A percentile compares a stretch with the other conserved stretches of the same genome.
Conservation (phyloP, 2,329 filamentous ascomycete genomes). For the Emmonsia crescens region DNA sequence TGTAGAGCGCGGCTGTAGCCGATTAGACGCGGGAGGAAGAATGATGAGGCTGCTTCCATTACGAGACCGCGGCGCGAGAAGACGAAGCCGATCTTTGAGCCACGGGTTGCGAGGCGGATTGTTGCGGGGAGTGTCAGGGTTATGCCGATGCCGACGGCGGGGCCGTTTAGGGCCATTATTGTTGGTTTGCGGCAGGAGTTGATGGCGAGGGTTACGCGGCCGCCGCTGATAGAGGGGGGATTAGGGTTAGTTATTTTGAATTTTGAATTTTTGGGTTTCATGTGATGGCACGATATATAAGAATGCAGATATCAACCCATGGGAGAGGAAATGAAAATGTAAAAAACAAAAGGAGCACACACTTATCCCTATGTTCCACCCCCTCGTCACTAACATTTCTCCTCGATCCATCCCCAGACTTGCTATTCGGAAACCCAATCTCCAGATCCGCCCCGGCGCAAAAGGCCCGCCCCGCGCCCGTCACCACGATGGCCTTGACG, state of each 20-base stretch:
- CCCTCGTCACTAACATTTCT: conserved; percentile 25
- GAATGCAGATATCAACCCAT: background rate
- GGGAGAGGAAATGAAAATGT: background rate
- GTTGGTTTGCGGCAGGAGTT: conserved; percentile 47
- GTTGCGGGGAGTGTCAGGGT: conserved; percentile 49
- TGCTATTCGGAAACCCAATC: conserved; percentile 33
- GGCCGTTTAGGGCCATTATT: conserved; percentile 46
- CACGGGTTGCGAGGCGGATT: conserved; percentile 45
- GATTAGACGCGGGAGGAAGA: conserved; percentile 60
- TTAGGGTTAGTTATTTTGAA: background rate
- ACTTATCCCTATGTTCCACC: conserved; percentile 45
- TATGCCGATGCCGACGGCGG: conserved; percentile 48
- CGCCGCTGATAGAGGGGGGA: conserved; percentile 19
- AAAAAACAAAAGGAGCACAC: conserved; percentile 9
- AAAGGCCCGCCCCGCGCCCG: conserved; percentile 41
- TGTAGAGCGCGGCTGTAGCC: conserved; percentile 54
- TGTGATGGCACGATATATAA: too few relatives aligned
- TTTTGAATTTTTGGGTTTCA: background rate
- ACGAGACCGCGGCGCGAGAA: conserved; percentile 59
- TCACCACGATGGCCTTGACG: conserved; percentile 46
- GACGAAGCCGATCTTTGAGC: conserved; percentile 62
- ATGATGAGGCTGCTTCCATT: conserved; percentile 62
- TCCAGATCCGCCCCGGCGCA: conserved; percentile 50
- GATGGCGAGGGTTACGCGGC: conserved; percentile 42
- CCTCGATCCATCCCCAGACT: background rate